These are phyloP conservation scores for Colletotrichum endophyticum DNA, from an alignment of 2,329 filamentous ascomycete species.

Conservation along the genomic window DNA sequence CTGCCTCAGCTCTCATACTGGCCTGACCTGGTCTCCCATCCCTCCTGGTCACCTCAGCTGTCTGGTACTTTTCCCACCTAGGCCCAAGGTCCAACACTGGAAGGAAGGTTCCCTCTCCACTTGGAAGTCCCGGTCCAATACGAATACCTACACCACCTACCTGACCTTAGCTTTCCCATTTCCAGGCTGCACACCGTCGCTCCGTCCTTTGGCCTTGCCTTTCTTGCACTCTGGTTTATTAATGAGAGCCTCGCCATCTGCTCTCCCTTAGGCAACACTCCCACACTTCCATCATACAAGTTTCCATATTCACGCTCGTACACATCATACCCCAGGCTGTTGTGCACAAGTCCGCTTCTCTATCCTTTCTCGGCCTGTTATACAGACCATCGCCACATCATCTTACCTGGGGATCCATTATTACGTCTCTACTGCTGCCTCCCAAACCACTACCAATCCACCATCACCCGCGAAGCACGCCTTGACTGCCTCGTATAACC, in stretches of 20 bases:
- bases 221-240: slow-evolving; percentile 16
- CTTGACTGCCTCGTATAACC: not conserved
- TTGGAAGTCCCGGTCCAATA: slow-evolving; percentile 2
- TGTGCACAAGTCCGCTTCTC: slow-evolving; percentile 2
- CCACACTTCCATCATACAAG: slow-evolving; percentile 1
- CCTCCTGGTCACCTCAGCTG: not conserved
- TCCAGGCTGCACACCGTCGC: slow-evolving; percentile 17
- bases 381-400: slow-evolving; percentile 3
- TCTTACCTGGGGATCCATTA: not conserved
- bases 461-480: not conserved
- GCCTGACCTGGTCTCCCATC: not conserved
- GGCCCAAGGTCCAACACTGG: not conserved
- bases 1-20: not conserved
- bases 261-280: slow-evolving; percentile 17
- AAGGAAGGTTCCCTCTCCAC: not conserved
- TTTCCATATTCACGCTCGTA: not conserved
- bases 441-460: not conserved
- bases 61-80: not conserved
- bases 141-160: not conserved
- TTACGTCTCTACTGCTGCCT: not conserved
- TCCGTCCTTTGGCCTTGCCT: slow-evolving; percentile 5
- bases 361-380: not conserved
- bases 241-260: slow-evolving; percentile 9
- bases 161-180: slow-evolving; percentile 6
- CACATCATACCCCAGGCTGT: not conserved